Percentiles rank a stretch among this genome's conserved stretches.
These are phyloP conservation scores for Trichoderma oligosporum DNA, from an alignment of 2,329 filamentous ascomycete genomes.

Conservation along the genomic window DNA sequence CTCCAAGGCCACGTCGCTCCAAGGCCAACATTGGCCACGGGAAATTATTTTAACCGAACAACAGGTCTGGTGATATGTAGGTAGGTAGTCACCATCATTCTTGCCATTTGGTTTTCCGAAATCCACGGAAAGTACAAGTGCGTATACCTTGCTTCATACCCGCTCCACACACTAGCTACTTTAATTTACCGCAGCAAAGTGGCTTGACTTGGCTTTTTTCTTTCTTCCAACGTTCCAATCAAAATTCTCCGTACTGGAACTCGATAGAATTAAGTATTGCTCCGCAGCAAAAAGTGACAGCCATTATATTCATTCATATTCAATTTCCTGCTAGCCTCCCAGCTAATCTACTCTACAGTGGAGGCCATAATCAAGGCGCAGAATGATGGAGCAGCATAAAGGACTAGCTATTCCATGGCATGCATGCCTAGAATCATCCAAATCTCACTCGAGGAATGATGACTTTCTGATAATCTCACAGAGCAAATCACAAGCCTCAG, in stretches of 20 bases:
- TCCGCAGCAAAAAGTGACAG: neutral
- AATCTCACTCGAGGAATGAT: neutral
- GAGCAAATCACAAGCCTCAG: neutral
- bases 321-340: no score
- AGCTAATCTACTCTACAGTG: no score
- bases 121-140: neutral
- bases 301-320: neutral
- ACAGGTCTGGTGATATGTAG: conserved; percentile 13
- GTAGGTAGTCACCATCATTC: conserved; percentile 4
- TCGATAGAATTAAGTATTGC: neutral
- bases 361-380: no score
- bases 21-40: conserved; percentile 8
- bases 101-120: conserved; percentile 1
- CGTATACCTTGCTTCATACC: neutral
- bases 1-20: conserved; percentile 1
- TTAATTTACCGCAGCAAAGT: neutral
- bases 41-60: conserved; percentile 15
- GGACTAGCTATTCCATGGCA: neutral
- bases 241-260: conserved; percentile 15
- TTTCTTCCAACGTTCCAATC: conserved; percentile 2
- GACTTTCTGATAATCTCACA: neutral
- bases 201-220: conserved; percentile 5
- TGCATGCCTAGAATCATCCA: neutral
- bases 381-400: neutral
- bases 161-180: neutral